Evolutionary conservation across 192 early-diverging fungal genomes (phyloP).

Genomic region (Coemansia sp.): DNA sequence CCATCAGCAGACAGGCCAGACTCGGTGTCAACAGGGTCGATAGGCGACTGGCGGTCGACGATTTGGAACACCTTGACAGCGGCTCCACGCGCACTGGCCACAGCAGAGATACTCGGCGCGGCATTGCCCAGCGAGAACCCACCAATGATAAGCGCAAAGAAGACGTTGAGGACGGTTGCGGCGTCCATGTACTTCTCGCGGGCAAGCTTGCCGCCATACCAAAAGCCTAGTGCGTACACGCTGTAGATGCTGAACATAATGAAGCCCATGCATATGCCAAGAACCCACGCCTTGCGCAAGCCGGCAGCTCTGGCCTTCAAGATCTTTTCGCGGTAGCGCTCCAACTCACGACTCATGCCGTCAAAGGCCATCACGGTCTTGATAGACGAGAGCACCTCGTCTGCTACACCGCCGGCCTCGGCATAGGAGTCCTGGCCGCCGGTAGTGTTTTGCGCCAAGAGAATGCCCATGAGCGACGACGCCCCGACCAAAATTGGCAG

Average conservation of each 20-base stretch:
- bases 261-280: constrained; percentile 67
- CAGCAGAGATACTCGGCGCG: constrained; percentile 69
- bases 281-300: constrained; percentile 59
- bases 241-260: constrained; percentile 76
- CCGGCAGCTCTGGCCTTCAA: constrained; percentile 62
- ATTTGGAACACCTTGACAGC: constrained; percentile 76
- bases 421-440: constrained; percentile 72
- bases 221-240: constrained; percentile 79
- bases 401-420: constrained; percentile 78
- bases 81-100: constrained; percentile 77
- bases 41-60: constrained; percentile 78
- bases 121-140: constrained; percentile 69
- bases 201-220: constrained; percentile 72
- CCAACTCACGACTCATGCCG: constrained; percentile 66
- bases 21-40: constrained; percentile 60
- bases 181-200: constrained; percentile 49
- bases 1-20: constrained; percentile 40
- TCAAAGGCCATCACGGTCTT: constrained; percentile 89
- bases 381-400: constrained; percentile 79
- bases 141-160: constrained; percentile 88
- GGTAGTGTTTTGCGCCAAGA: constrained; percentile 47
- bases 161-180: constrained; percentile 72
- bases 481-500: constrained; percentile 68
- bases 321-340: constrained; percentile 63
- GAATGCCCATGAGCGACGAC: constrained; percentile 58